Conservation (phyloP, 495 filamentous ascomycete species). For the Penicilliopsis zonata region DNA sequence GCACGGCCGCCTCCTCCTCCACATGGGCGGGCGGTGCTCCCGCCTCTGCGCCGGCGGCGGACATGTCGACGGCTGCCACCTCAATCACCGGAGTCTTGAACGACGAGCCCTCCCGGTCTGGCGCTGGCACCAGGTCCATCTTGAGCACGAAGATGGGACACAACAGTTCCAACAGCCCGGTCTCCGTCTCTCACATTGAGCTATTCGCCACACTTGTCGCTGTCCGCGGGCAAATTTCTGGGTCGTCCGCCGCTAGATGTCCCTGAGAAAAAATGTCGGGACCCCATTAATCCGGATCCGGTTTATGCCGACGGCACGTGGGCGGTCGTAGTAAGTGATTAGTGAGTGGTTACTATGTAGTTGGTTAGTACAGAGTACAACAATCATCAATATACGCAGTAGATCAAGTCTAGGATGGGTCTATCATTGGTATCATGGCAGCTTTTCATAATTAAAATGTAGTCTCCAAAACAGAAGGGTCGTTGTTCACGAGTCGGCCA, state of each 20-base stretch:
- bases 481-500: conserved; percentile 33
- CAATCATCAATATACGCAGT: too few relatives aligned
- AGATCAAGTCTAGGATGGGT: not conserved
- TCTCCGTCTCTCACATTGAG: conserved; percentile 25
- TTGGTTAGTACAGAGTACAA: not conserved
- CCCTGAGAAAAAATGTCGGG: conserved; percentile 17
- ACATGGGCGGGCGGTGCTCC: conserved; percentile 4
- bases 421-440: conserved; percentile 21
- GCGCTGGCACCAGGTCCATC: conserved; percentile 33
- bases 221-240: conserved; percentile 15
- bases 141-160: conserved; percentile 17
- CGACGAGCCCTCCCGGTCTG: conserved; percentile 22
- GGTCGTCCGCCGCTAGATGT: too few relatives aligned
- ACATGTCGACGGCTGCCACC: conserved; percentile 29
- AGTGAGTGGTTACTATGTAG: too few relatives aligned
- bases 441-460: conserved; percentile 8
- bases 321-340: not conserved
- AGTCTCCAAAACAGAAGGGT: too few relatives aligned
- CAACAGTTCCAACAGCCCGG: conserved; percentile 23
- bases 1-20: conserved; percentile 14
- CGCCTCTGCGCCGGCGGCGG: conserved; percentile 10
- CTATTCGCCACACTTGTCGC: conserved; percentile 14
- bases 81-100: conserved; percentile 34
- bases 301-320: conserved; percentile 1
- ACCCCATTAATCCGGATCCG: conserved; percentile 23